A percentile compares a stretch with the other conserved stretches of the same genome.
These are phyloP conservation scores for Quaeritorhiza haematococci DNA, from an alignment of 371 early-diverging fungal genomes.

Conservation along the genomic window DNA sequence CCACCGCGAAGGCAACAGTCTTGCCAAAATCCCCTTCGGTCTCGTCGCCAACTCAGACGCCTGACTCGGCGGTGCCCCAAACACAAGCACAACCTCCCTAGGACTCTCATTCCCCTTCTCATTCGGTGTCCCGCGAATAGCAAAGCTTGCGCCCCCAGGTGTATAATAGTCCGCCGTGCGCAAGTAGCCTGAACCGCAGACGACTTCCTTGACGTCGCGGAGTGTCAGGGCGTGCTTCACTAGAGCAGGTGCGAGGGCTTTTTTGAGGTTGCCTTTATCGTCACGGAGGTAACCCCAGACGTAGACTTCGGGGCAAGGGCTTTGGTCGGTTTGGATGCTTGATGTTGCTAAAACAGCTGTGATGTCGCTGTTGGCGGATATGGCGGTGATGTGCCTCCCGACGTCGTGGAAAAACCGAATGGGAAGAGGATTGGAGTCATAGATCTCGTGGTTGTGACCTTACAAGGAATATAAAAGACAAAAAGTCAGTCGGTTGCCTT, in stretches of 20 bases:
- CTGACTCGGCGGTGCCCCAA: too few species aligned
- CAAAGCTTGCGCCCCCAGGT: too few species aligned
- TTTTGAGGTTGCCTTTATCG: background rate
- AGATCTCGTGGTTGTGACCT: slow-evolving; percentile 21
- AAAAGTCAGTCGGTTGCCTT: too few species aligned
- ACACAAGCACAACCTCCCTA: too few species aligned
- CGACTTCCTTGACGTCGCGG: background rate
- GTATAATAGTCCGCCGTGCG: background rate
- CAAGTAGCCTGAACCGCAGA: background rate
- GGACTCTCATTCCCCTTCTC: too few species aligned
- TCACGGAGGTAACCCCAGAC: slow-evolving; percentile 25
- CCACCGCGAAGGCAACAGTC: too few species aligned
- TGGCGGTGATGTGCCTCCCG: slow-evolving; percentile 6
- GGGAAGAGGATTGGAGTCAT: slow-evolving; percentile 26
- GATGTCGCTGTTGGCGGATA: slow-evolving; percentile 7
- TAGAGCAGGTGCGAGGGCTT: slow-evolving; percentile 7
- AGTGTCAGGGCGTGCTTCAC: background rate
- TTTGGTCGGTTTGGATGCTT: background rate
- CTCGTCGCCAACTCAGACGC: too few species aligned
- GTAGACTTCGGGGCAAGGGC: slow-evolving; percentile 10
- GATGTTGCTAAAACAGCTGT: slow-evolving; percentile 15
- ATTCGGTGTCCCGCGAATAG: too few species aligned
- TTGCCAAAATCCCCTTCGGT: too few species aligned
- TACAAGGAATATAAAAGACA: too few species aligned
- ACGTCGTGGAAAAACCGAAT: slow-evolving; percentile 20